Percentiles rank a stretch among this genome's conserved stretches.
These are phyloP conservation scores for Ceratopteris richardii DNA, from an alignment of 75 land plant genomes.

Conservation along the genomic window DNA sequence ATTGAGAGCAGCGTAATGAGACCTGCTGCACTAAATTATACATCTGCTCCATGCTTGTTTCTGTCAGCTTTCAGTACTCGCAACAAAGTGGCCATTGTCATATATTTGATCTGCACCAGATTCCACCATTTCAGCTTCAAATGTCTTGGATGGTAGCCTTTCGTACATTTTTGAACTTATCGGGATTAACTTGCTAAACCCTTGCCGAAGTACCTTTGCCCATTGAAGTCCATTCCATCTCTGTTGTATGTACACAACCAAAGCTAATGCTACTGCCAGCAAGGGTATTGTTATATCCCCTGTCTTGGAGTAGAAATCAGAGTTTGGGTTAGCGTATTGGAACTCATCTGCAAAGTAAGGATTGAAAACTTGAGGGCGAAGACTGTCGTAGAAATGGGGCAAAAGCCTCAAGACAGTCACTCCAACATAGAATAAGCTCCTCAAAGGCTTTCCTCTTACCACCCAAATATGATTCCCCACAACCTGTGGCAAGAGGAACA, in stretches of 20 bases:
- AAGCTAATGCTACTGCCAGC: slow-evolving; percentile 32
- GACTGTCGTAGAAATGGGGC: slow-evolving; percentile 52
- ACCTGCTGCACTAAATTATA: too few relatives aligned
- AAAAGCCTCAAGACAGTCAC: slow-evolving; percentile 45
- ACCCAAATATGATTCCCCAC: slow-evolving; percentile 50
- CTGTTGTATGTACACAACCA: slow-evolving; percentile 51
- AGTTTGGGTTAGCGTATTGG: slow-evolving; percentile 50
- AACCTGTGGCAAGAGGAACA: slow-evolving; percentile 66
- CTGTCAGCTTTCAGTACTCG: too few relatives aligned
- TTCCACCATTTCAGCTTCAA: slow-evolving; percentile 50
- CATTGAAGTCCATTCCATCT: slow-evolving; percentile 39
- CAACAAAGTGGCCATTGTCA: too few relatives aligned
- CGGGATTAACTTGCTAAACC: slow-evolving; percentile 28
- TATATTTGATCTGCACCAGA: not conserved
- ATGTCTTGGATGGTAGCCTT: slow-evolving; percentile 44
- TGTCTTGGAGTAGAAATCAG: slow-evolving; percentile 50
- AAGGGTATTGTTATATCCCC: slow-evolving; percentile 52
- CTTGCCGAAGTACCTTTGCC: slow-evolving; percentile 10
- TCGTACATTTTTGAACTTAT: slow-evolving; percentile 45
- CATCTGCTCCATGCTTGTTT: too few relatives aligned
- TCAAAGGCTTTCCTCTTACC: slow-evolving; percentile 40
- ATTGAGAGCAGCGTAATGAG: too few relatives aligned
- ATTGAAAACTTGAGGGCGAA: slow-evolving; percentile 34
- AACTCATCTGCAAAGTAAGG: slow-evolving; percentile 46
- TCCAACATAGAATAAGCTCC: slow-evolving; percentile 48